phyloP scores from a whole-genome alignment of 2,329 filamentous ascomycete species.

The Sporothrix schenckii region DNA sequence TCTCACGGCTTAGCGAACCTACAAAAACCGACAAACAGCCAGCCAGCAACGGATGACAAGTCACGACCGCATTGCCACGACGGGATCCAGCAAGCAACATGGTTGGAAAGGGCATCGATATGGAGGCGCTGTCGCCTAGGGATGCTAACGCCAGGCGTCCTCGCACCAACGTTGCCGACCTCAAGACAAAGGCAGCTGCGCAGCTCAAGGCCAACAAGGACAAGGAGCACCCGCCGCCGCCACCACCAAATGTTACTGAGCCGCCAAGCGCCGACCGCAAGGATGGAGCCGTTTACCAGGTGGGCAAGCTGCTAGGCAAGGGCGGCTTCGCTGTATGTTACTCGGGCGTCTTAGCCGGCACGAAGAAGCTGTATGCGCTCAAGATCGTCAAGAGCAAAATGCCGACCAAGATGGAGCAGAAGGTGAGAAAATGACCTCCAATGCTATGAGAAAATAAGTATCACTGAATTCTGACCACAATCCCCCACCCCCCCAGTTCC shows the following conservation, averaged over 20 bases:
- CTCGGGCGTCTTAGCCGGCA: conserved; percentile 67
- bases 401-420: conserved; percentile 81
- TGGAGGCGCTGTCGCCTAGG: conserved; percentile 66
- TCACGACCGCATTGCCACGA: conserved; percentile 19
- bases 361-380: conserved; percentile 70
- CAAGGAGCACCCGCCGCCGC: conserved; percentile 68
- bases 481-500: conserved; percentile 52
- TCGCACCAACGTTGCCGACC: conserved; percentile 50
- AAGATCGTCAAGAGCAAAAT: conserved; percentile 85
- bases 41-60: conserved; percentile 18
- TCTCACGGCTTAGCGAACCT: background rate
- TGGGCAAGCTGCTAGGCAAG: conserved; percentile 74
- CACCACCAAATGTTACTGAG: conserved; percentile 62
- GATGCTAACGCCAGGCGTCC: conserved; percentile 64
- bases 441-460: background rate
- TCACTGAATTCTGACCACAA: background rate
- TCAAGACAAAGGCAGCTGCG: conserved; percentile 57
- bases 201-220: conserved; percentile 62
- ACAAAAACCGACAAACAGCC: background rate
- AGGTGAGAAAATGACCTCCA: conserved; percentile 54
- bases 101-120: conserved; percentile 56
- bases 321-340: conserved; percentile 84
- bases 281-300: conserved; percentile 71
- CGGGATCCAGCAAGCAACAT: conserved; percentile 41
- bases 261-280: conserved; percentile 69